Base-by-base conservation (phyloP, 768 basidiomycete genomes). In the Solioccasus polychromus region DNA sequence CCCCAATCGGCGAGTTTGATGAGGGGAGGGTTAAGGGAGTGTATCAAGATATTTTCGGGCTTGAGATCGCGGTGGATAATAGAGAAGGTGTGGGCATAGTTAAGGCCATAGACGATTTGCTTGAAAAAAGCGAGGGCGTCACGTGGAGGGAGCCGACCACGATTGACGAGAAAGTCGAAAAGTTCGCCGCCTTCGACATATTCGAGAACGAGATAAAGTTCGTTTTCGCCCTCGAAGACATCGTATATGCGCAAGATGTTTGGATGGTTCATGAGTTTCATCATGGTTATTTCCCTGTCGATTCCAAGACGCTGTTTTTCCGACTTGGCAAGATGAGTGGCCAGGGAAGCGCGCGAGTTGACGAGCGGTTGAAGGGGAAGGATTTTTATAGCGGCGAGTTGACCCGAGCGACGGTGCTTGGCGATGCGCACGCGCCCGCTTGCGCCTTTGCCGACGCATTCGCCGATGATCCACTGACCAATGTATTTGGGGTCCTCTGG, bases 1-100 rank as follows among this genome's bases (percentile, higher is more conserved):
- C 95, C 95, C 82, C 95, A 97, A 68, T 97, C 95, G 19, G 92
- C 94, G 34, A 98, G 88, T 74, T 97, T 98, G 72, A 98, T 79
- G 59, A 92, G 75, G 29, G 85, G 85, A 24, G 86, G 86, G 29
- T 78, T 75, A 44, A 89, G 70, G 34, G 86, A 85, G 37, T 93
- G 87, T 43, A 98, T 87, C 30, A 99, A 75, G 41, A 98, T 88
- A 61, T 97, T 97, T 72, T 98, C 95, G 3, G 95, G 95, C 66
- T 98, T 98, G 57, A 99, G 82, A 67, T 99, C 95, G 20, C 95
- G 89, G 69, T 97, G 95, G 49, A 92, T 92, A 69, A 98, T 96
- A 53, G 93, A 94, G 74, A 96, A 96, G 0, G 89, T 84, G 64
- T 98, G 95, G 41, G 94, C 94, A 57, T 98, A 99, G 71, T 92